A percentile compares a stretch with the other conserved stretches of the same genome.
These are phyloP conservation scores for Phlyctochytrium bullatum DNA, from an alignment of 192 early-diverging fungal species.

Conservation along the genomic window DNA sequence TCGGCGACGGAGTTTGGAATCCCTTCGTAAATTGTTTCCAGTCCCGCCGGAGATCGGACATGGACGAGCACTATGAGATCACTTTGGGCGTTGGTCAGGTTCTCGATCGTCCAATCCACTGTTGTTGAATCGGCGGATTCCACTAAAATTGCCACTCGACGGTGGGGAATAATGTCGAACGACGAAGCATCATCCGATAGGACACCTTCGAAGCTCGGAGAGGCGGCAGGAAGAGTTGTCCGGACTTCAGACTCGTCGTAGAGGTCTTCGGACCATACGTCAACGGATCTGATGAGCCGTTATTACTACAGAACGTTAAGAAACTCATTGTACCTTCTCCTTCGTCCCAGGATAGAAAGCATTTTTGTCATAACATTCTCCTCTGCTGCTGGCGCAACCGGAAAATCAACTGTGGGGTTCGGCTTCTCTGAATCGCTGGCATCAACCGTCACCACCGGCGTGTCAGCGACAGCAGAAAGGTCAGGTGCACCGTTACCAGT, in stretches of 20 bases:
- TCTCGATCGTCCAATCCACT: background rate
- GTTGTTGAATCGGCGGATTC: background rate
- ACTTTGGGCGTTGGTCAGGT: background rate
- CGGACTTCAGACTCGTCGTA: background rate
- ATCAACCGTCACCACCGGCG: too few species aligned
- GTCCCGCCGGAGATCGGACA: background rate
- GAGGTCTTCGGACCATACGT: background rate
- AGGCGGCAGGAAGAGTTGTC: background rate
- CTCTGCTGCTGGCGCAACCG: too few species aligned
- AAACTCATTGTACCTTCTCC: background rate
- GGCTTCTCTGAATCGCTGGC: too few species aligned
- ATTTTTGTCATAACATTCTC: conserved; percentile 1
- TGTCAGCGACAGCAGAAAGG: background rate
- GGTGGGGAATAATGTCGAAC: too few species aligned
- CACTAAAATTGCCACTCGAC: too few species aligned
- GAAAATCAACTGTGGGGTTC: too few species aligned
- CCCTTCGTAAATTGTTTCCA: too few species aligned
- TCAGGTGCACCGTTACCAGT: too few species aligned
- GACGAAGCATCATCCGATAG: too few species aligned
- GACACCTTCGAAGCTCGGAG: too few species aligned
- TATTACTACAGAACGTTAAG: too few species aligned
- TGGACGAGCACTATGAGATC: background rate
- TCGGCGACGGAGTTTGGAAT: too few species aligned
- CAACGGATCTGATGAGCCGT: background rate
- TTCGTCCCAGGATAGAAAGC: background rate